Evolutionary conservation across 371 early-diverging fungal genomes (phyloP).

Genomic region (Mucor indicus): DNA sequence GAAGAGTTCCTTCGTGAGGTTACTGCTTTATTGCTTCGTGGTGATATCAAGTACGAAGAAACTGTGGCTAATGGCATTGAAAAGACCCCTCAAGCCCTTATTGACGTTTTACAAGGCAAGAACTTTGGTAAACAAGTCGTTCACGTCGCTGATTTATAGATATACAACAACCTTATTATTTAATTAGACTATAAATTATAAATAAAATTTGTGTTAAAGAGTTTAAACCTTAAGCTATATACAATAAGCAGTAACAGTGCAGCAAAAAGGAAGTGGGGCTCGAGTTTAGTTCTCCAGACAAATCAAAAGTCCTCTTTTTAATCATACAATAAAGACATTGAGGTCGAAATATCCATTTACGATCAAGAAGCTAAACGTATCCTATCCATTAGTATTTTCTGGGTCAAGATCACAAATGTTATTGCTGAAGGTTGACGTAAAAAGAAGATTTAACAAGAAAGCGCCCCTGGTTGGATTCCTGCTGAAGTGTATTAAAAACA

Average conservation of each 20-base stretch:
- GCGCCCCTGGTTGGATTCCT: constrained; percentile 50
- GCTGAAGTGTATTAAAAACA: constrained; percentile 40
- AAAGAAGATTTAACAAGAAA: constrained; percentile 61
- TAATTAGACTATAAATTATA: too few species aligned
- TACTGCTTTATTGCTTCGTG: constrained; percentile 58
- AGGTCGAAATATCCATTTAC: constrained; percentile 85
- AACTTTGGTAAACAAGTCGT: constrained; percentile 85
- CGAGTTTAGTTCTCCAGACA: too few species aligned
- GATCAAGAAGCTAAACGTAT: constrained; percentile 68
- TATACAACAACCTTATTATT: too few species aligned
- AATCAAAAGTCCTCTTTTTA: too few species aligned
- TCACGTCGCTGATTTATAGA: constrained; percentile 49
- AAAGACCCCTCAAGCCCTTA: constrained; percentile 70
- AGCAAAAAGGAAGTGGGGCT: too few species aligned
- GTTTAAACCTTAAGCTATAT: too few species aligned
- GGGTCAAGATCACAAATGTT: constrained; percentile 82
- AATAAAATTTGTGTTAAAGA: too few species aligned
- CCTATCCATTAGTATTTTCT: constrained; percentile 74
- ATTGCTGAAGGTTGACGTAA: constrained; percentile 75
- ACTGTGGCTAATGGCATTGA: constrained; percentile 74
- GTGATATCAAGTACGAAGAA: constrained; percentile 65
- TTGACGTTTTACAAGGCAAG: constrained; percentile 70
- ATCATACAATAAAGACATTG: constrained; percentile 85
- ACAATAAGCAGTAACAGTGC: too few species aligned
- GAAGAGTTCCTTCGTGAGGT: constrained; percentile 59